Evolutionary conservation across 805 yeast genomes (phyloP), one percentile per base, ranked within the genome.

Genomic region (Candida coleopterorum): DNA sequence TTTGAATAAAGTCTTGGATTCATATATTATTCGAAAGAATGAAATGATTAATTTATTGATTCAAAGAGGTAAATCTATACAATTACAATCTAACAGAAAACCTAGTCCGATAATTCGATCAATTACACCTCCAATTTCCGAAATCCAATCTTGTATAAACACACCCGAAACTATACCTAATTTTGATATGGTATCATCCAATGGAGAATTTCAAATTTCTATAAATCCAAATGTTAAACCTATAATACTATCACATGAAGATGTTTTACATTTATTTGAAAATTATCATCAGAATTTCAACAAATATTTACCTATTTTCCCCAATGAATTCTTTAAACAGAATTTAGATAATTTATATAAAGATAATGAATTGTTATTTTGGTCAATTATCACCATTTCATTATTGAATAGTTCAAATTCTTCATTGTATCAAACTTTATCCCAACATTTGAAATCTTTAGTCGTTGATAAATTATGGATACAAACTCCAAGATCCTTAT

Each of bases 391-490:
- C 21, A 44, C 56, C 18, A 60, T 68, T 5, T 53, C 70, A 2
- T 53, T 49, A 29, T 47, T 67, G 34, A 55, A 53, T 38, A 34
- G 38, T 23, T 17, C 28, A 4, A 27, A 35, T 4, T 15, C 15
- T 29, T 12, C 29, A 15, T 28, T 15, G 22, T 63, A 64, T 43
- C 28, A 43, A 20, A 39, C 34, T 6, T 48, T 67, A 34, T 42
- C 59, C 2, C 49, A 49, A 14, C 68, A 64, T 34, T 52, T 68
- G 18, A 62, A 63, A 38, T 45, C 50, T 20, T 52, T 67, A 44
- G 68, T 67, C 21, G 70, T 64, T 34, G 57, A 58, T 32, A 56
- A 53, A 39, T 65, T 72, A 49, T 68, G 73, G 73, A 51, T 60
- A 35, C 53, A 55, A 30, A 68, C 72, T n/a, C 73, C 73, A 11